Evolutionary conservation across 1,284 basidiomycete genomes (phyloP), one percentile per base, ranked within the genome.

Genomic region (Dichomitus squalens): DNA sequence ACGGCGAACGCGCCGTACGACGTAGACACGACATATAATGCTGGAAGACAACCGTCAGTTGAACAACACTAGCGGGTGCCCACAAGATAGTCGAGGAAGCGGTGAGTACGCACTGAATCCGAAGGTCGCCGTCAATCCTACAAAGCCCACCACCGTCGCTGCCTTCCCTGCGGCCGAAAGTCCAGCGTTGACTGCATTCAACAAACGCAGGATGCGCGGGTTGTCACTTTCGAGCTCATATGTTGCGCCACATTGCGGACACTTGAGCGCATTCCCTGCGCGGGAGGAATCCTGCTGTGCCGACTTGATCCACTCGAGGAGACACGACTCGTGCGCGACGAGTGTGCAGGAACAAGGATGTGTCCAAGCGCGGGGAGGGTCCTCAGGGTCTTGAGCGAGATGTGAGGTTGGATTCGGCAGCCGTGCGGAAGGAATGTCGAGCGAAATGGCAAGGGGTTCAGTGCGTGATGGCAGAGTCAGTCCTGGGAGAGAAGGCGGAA

Each of bases 311-410:
- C 90, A 92, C 57, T 84, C 81, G 31, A 91, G 79, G 20, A 92
- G 81, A 73, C 90, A 92, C 0, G 81, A 73, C 68, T 92, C 87
- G 71, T 93, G 91, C 1, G 90, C 90, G 40, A 93, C 75, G 29
- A 93, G 80, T 0, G 90, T 90, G 69, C 90, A 93, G 53, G 75
- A 81, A 71, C 90, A 93, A 0, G 90, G 90, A 66, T 93, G 90
- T 0, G 86, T 85, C 88, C 90, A 92, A 54, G 73, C 67, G 34
- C 79, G 74, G 14, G 81, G 79, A 14, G 82, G 80, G 14, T 75
- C 67, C 36, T 74, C 73, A 23, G 76, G 79, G 25, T 72, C 81
- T 82, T 12, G 23, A 18, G 44, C 21, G 16, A 25, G n/a, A 3
- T 43, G 55, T 34, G 18, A 41, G 55, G 14, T 18, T 27, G 38